These are phyloP conservation scores for Bretschneidera sinensis DNA, from an alignment of 345 rosid genomes.

Conservation along the genomic window DNA sequence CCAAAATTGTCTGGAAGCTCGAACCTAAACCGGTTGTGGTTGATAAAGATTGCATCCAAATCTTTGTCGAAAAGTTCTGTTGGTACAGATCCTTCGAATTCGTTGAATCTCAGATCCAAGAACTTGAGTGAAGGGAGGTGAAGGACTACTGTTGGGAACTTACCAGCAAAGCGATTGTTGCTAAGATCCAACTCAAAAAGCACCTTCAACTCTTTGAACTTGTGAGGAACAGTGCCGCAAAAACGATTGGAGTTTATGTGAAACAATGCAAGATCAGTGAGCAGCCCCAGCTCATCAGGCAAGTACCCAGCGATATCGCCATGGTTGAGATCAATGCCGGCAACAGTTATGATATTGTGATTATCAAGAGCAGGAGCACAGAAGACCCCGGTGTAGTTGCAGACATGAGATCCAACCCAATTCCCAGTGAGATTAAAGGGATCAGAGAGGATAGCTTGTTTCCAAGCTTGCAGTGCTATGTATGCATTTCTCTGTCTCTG, in stretches of 20 bases:
- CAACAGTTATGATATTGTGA: slow-evolving; percentile 53
- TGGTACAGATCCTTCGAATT: slow-evolving; percentile 78
- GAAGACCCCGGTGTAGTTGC: slow-evolving; percentile 52
- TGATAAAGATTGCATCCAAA: slow-evolving; percentile 73
- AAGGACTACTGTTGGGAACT: slow-evolving; percentile 61
- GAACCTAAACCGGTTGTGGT: slow-evolving; percentile 70
- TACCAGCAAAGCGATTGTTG: slow-evolving; percentile 81
- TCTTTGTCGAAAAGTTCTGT: slow-evolving; percentile 61
- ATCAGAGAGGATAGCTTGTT: slow-evolving; percentile 79
- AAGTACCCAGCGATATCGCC: slow-evolving; percentile 79
- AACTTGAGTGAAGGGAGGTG: slow-evolving; percentile 55
- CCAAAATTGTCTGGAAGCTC: slow-evolving; percentile 69
- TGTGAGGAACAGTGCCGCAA: slow-evolving; percentile 68
- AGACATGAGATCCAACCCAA: slow-evolving; percentile 73
- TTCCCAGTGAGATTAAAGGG: slow-evolving; percentile 51
- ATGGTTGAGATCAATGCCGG: slow-evolving; percentile 88
- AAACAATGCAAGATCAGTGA: slow-evolving; percentile 75
- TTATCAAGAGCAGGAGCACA: slow-evolving; percentile 64
- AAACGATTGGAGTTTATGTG: slow-evolving; percentile 81
- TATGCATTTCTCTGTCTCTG: slow-evolving; percentile 54
- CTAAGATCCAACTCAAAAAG: slow-evolving; percentile 88
- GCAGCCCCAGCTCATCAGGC: slow-evolving; percentile 75
- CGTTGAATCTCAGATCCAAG: slow-evolving; percentile 79
- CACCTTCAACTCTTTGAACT: slow-evolving; percentile 44
- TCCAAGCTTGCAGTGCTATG: slow-evolving; percentile 86